These are phyloP conservation scores for Monilinia laxa DNA, from an alignment of 2,329 filamentous ascomycete species.

Conservation along the genomic window DNA sequence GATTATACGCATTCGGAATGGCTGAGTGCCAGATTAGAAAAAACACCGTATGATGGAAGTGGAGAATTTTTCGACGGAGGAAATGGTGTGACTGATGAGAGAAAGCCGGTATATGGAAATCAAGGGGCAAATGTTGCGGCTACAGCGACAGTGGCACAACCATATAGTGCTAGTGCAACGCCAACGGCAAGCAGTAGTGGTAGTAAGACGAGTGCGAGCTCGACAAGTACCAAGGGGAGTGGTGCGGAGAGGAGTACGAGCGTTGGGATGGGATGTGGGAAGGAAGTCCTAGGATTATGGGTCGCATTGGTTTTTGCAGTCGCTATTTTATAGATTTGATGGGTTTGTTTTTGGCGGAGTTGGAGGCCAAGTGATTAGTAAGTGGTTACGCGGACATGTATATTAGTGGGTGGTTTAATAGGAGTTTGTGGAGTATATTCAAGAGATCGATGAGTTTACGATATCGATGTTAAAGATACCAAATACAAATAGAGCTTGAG, in stretches of 20 bases:
- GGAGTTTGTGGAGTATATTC: background rate
- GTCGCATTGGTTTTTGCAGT: conserved; percentile 23
- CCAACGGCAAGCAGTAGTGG: conserved; percentile 71
- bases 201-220: conserved; percentile 87
- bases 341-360: background rate
- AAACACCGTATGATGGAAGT: conserved; percentile 49
- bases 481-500: background rate
- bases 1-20: conserved; percentile 41
- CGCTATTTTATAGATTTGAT: conserved; percentile 5
- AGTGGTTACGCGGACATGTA: background rate
- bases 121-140: conserved; percentile 35
- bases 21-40: conserved; percentile 33
- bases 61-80: conserved; percentile 47
- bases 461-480: conserved; percentile 6
- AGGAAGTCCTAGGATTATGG: conserved; percentile 28
- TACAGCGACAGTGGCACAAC: conserved; percentile 49
- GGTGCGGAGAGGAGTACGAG: conserved; percentile 86
- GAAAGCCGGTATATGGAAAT: conserved; percentile 44
- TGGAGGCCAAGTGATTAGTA: background rate
- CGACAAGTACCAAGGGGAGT: conserved; percentile 83
- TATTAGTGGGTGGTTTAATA: background rate
- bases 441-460: background rate
- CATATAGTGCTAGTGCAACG: conserved; percentile 63
- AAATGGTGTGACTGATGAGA: conserved; percentile 34
- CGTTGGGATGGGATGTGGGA: conserved; percentile 58